Evolutionary conservation across 768 basidiomycete genomes (phyloP), one percentile per base, ranked within the genome.

Genomic region (Neoboletus magnificus): DNA sequence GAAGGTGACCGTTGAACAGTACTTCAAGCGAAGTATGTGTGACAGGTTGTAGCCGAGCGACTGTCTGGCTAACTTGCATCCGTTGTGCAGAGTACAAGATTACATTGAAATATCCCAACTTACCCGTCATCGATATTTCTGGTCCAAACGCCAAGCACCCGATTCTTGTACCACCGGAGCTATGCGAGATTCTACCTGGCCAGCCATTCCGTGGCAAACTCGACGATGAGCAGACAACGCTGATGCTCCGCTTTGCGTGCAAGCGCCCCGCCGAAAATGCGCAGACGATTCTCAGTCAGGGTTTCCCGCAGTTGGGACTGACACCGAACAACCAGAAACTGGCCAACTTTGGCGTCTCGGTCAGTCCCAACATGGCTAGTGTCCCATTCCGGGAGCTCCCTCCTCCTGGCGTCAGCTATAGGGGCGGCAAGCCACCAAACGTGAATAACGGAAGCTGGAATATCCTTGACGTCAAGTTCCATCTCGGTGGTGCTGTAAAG

Each of bases 381-480:
- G 67, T 90, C 4, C 89, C 89, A 3, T 85, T 69, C 3, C 81
- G 91, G 15, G 79, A 87, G 55, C 79, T 93, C 1, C 73, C 71
- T 0, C 71, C 85, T 0, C 91, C 91, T 0, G 56, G 58, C 1
- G 63, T 92, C 48, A 73, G 73, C 2, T 93, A 93, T 64, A 73
- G 69, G 39, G 69, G 60, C 5, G 83, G 82, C 4, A 65, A 53
- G 7, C 65, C 74, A 69, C 51, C 68, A 3, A 77, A 71, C 13
- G 78, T 83, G 8, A 72, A 63, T 33, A 81, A 86, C 30, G 91
- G 85, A 0, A 79, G 81, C 37, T 93, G 91, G 91, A 92, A 92
- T 58, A 84, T 91, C 50, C 66, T 86, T 32, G 76, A 85, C 23
- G 84, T 87, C 50, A 82, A 84, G 63, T 91, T 93, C 63, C 82